Conservation (phyloP, 1,284 basidiomycete species). For the Rhizopogon parksii region DNA sequence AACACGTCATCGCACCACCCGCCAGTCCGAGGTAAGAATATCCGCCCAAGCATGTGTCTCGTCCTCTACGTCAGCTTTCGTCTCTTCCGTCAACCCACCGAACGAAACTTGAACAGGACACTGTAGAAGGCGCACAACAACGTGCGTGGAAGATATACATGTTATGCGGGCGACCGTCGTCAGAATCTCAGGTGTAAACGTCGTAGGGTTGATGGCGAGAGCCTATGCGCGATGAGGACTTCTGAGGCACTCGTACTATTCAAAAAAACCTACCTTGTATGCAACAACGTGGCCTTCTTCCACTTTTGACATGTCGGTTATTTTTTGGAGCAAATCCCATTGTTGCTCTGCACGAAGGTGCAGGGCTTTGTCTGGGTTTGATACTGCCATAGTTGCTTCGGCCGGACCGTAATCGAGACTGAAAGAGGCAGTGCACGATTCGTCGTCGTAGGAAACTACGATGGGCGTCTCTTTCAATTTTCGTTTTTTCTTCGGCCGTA, state of each 20-base stretch:
- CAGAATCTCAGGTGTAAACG: conserved; percentile 22
- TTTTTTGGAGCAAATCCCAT: conserved; percentile 16
- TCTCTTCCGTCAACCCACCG: background rate
- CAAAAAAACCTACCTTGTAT: conserved; percentile 20
- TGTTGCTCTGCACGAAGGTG: conserved; percentile 9
- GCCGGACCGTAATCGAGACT: background rate
- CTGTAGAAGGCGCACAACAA: conserved; percentile 9
- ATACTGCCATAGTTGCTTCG: background rate
- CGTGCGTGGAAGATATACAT: conserved; percentile 3
- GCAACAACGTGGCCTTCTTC: conserved; percentile 12
- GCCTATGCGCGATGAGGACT: conserved; percentile 9
- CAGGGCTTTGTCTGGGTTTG: conserved; percentile 10
- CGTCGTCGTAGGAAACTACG: conserved; percentile 9
- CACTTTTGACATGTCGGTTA: conserved; percentile 3
- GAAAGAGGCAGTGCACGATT: background rate
- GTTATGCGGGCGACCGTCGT: conserved; percentile 13
- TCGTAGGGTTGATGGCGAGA: conserved; percentile 21
- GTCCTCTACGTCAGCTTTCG: conserved; percentile 3
- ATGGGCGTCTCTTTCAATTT: background rate
- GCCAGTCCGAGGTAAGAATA: conserved; percentile 16
- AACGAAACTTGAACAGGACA: conserved; percentile 16
- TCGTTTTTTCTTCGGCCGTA: conserved; percentile 9
- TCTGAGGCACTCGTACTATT: background rate
- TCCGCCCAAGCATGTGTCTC: conserved; percentile 19
- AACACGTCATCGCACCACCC: conserved; percentile 6